Conservation (phyloP, 2,329 filamentous ascomycete genomes). For the Colletotrichum sp. region DNA sequence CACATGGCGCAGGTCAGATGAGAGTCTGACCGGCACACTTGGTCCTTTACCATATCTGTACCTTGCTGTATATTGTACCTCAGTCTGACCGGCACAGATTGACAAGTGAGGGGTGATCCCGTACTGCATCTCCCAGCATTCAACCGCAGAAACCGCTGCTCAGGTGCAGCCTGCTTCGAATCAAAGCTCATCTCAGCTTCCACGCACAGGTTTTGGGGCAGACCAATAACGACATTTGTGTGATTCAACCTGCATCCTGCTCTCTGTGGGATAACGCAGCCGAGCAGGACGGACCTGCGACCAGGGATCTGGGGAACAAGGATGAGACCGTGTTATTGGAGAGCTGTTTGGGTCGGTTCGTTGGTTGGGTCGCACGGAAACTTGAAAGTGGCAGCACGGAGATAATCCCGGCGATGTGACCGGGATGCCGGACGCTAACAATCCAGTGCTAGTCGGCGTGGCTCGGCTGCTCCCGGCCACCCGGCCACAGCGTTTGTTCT, state of each 20-base stretch:
- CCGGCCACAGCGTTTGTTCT: background rate
- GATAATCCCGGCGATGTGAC: background rate
- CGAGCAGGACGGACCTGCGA: background rate
- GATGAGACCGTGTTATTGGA: background rate
- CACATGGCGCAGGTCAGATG: background rate
- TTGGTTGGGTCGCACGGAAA: background rate
- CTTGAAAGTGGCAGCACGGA: background rate
- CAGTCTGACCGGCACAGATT: background rate
- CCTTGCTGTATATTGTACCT: too few relatives aligned
- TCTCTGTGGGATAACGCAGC: background rate
- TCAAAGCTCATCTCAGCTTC: background rate
- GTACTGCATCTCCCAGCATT: background rate
- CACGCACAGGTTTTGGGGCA: background rate
- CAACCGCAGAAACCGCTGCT: background rate
- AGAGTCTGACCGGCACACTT: background rate
- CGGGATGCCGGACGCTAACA: background rate
- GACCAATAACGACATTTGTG: background rate
- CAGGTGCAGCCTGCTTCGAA: background rate
- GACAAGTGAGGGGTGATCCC: background rate
- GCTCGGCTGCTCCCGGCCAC: conserved; percentile 9
- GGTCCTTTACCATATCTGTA: too few relatives aligned
- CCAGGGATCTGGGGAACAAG: conserved; percentile 12
- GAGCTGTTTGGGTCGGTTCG: background rate
- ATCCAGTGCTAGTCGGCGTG: background rate
- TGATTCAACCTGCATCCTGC: background rate